Percentiles rank a stretch among this genome's conserved stretches.
phyloP scores from a whole-genome alignment of 139 green algal species.

The Micractinium sp. region DNA sequence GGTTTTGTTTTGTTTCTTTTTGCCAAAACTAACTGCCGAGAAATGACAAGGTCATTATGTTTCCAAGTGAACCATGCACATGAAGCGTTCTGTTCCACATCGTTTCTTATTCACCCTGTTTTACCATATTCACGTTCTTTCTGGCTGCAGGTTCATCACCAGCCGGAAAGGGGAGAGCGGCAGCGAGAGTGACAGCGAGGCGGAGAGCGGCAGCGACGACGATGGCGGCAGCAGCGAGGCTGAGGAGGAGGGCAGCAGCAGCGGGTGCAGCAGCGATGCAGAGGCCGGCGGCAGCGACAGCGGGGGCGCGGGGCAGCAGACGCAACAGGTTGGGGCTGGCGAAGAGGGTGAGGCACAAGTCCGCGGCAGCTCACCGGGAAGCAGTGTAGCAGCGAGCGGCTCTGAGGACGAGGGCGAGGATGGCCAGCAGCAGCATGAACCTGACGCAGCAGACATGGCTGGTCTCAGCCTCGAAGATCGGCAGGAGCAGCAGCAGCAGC shows the following conservation, averaged over 20 bases:
- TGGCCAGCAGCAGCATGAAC: background rate
- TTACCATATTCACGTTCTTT: background rate
- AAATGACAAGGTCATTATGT: too few relatives aligned
- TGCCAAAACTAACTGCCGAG: too few relatives aligned
- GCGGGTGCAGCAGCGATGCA: background rate
- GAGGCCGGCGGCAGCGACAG: background rate
- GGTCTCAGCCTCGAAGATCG: background rate
- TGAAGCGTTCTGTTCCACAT: background rate
- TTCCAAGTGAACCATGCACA: background rate
- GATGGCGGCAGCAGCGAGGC: background rate
- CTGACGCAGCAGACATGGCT: background rate
- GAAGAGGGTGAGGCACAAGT: background rate
- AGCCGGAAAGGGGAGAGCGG: slow-evolving; percentile 11
- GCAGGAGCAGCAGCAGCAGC: slow-evolving; percentile 9
- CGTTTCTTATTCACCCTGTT: background rate
- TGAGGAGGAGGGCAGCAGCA: background rate
- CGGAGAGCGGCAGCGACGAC: background rate
- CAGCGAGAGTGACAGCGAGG: background rate
- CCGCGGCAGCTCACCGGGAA: slow-evolving; percentile 20
- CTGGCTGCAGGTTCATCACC: background rate
- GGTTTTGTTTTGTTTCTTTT: too few relatives aligned
- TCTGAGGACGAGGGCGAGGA: background rate
- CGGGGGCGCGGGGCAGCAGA: background rate
- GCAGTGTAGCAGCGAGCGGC: background rate
- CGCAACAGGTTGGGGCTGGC: slow-evolving; percentile 2